A percentile compares a stretch with the other conserved stretches of the same genome.
Evolutionary conservation across 805 yeast species (phyloP).

Genomic region (Debaryomyces prosopidis): DNA sequence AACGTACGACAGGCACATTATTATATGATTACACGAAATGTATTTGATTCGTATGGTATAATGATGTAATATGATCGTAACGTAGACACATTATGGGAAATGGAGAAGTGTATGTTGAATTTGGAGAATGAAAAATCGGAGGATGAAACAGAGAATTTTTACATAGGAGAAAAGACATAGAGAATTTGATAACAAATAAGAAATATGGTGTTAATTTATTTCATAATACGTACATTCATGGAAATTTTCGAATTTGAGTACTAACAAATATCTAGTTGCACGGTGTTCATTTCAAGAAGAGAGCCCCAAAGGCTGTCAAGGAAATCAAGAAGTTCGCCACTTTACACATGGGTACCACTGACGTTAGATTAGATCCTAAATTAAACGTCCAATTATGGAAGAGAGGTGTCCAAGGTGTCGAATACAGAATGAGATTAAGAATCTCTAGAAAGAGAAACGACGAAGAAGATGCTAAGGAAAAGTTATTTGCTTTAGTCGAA

Average conservation of each 20-base stretch:
- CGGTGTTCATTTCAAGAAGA: constrained; percentile 98
- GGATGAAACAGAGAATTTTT: too few species aligned
- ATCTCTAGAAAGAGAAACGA: constrained; percentile 99
- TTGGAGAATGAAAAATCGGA: too few species aligned
- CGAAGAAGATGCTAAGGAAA: constrained; percentile 98
- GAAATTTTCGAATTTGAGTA: constrained; percentile 18
- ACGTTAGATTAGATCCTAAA: constrained; percentile 98
- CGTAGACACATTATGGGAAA: too few species aligned
- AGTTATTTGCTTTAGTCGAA: constrained; percentile 97
- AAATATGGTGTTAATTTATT: neutral
- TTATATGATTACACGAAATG: too few species aligned
- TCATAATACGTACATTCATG: neutral
- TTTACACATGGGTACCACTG: constrained; percentile 98
- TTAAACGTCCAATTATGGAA: constrained; percentile 98
- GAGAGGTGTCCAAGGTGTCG: constrained; percentile 99
- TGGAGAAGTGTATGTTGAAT: too few species aligned
- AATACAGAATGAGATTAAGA: constrained; percentile 97
- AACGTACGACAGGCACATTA: too few species aligned
- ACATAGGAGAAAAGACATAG: too few species aligned
- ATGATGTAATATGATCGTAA: too few species aligned
- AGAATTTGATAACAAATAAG: neutral
- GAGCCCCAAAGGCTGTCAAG: constrained; percentile 99
- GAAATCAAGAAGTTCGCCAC: constrained; percentile 98
- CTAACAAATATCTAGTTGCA: constrained; percentile 70
- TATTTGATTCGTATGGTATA: too few species aligned